phyloP scores from a whole-genome alignment of 2,329 filamentous ascomycete genomes.

The Sclerotiophoma versabilis region DNA sequence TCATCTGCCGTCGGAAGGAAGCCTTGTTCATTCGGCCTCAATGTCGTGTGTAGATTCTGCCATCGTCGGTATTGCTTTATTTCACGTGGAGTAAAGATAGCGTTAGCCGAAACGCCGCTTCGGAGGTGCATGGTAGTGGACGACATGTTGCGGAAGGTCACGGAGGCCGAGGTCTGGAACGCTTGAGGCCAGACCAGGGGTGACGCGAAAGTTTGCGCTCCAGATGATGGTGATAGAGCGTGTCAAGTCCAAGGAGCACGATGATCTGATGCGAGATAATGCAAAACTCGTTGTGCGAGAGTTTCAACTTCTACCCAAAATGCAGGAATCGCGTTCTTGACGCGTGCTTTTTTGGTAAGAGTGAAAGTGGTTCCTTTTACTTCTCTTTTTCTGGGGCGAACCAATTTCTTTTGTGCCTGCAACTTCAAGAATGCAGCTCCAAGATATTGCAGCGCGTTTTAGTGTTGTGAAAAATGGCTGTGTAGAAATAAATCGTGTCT shows the following conservation, averaged over 20 bases:
- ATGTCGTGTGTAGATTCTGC: slow-evolving; percentile 33
- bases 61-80: slow-evolving; percentile 40
- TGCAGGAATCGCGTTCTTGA: not conserved
- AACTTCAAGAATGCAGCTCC: not conserved
- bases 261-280: not conserved
- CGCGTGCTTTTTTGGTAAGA: slow-evolving; percentile 9
- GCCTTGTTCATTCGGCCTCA: slow-evolving; percentile 27
- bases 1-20: slow-evolving; percentile 35
- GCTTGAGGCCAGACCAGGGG: not conserved
- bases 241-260: not conserved
- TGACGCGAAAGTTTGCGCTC: not conserved
- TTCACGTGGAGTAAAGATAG: slow-evolving; percentile 34
- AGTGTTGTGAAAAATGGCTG: not conserved
- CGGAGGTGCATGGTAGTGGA: slow-evolving; percentile 6
- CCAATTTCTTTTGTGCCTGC: not conserved
- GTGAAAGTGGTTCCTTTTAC: not conserved
- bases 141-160: slow-evolving; percentile 4
- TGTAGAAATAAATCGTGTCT: slow-evolving; percentile 7
- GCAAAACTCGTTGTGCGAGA: not conserved
- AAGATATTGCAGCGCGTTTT: not conserved
- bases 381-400: not conserved
- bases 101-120: slow-evolving; percentile 29
- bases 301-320: not conserved
- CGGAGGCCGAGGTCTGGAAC: slow-evolving; percentile 1
- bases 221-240: not conserved